These are phyloP conservation scores for Ogataea thermomethanolica DNA, from an alignment of 805 yeast genomes.

Conservation along the genomic window DNA sequence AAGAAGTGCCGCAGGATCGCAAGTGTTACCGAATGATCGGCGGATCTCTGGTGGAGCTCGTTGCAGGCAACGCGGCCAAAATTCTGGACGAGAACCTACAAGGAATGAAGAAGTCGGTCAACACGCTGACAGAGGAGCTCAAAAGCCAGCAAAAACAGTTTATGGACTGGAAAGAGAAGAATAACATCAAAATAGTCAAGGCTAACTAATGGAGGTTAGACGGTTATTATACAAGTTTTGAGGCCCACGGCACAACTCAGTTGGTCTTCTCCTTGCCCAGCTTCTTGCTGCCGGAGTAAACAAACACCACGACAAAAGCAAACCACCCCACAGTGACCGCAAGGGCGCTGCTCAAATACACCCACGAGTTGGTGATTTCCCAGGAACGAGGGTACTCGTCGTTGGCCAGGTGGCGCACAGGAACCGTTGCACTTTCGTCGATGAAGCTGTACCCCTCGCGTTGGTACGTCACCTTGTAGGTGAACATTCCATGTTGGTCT, in stretches of 20 bases:
- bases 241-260: constrained; percentile 5
- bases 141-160: constrained; percentile 39
- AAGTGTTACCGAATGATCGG: constrained; percentile 93
- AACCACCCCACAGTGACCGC: constrained; percentile 77
- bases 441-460: constrained; percentile 73
- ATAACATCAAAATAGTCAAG: constrained; percentile 46
- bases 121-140: constrained; percentile 38
- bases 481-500: constrained; percentile 96
- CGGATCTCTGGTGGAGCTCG: constrained; percentile 81
- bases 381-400: constrained; percentile 92
- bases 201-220: constrained; percentile 14
- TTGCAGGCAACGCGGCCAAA: constrained; percentile 71
- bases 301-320: constrained; percentile 64
- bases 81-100: constrained; percentile 53
- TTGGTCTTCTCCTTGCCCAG: constrained; percentile 24
- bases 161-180: constrained; percentile 46
- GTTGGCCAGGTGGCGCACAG: constrained; percentile 91
- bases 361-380: constrained; percentile 93
- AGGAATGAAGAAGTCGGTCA: constrained; percentile 42
- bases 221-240: constrained; percentile 5
- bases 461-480: constrained; percentile 73
- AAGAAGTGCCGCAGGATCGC: constrained; percentile 51
- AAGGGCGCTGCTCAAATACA: constrained; percentile 69
- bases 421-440: constrained; percentile 61
- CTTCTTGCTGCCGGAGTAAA: constrained; percentile 34